A percentile compares a stretch with the other conserved stretches of the same genome.
Evolutionary conservation across 805 yeast species (phyloP).

Genomic region (Nakazawaea laoshanensis): DNA sequence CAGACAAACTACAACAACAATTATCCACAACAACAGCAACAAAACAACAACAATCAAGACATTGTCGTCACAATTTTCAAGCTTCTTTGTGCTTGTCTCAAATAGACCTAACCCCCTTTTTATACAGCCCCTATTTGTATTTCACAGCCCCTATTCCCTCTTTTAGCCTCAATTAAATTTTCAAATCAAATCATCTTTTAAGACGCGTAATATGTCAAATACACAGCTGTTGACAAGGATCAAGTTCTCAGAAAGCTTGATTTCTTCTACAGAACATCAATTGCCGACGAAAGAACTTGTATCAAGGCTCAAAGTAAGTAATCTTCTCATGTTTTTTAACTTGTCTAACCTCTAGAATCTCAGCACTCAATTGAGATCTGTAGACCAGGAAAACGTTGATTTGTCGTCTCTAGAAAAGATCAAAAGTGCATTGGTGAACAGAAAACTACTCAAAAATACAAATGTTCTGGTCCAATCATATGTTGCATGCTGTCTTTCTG

Average conservation of each 20-base stretch:
- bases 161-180: too few relatives aligned
- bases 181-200: neutral
- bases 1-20: slow-evolving; percentile 19
- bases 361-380: slow-evolving; percentile 51
- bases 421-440: slow-evolving; percentile 44
- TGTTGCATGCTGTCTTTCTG: slow-evolving; percentile 67
- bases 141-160: neutral
- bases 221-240: slow-evolving; percentile 1
- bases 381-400: slow-evolving; percentile 55
- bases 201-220: neutral
- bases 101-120: slow-evolving; percentile 1
- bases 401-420: slow-evolving; percentile 33
- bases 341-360: slow-evolving; percentile 24
- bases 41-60: slow-evolving; percentile 18
- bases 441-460: slow-evolving; percentile 49
- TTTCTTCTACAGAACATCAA: slow-evolving; percentile 48
- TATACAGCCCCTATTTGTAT: neutral
- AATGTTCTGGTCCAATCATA: slow-evolving; percentile 65
- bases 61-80: slow-evolving; percentile 10
- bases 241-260: slow-evolving; percentile 34
- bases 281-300: slow-evolving; percentile 58
- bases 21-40: slow-evolving; percentile 23
- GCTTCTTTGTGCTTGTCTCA: slow-evolving; percentile 13
- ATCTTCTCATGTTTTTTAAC: neutral
- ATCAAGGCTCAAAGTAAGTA: slow-evolving; percentile 37